Evolutionary conservation across 139 green algal genomes (phyloP).

Genomic region (Picochlorum sp.): DNA sequence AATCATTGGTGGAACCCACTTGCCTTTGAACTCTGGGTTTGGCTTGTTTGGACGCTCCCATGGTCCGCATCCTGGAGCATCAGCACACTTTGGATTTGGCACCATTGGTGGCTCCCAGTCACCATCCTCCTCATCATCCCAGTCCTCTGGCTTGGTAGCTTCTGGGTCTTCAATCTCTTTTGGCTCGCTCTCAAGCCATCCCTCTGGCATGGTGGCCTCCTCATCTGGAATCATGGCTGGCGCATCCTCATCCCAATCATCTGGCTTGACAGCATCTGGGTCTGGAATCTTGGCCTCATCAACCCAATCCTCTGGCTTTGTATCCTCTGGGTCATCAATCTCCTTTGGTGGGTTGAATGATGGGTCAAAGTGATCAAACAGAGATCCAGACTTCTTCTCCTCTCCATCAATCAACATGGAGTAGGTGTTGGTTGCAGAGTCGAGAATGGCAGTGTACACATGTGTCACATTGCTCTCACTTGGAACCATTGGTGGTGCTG

Average conservation of each 20-base stretch:
- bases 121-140: slow-evolving; percentile 92
- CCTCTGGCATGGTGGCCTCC: slow-evolving; percentile 71
- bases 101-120: slow-evolving; percentile 76
- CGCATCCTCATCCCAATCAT: slow-evolving; percentile 84
- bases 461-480: slow-evolving; percentile 47
- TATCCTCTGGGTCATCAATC: slow-evolving; percentile 74
- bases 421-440: slow-evolving; percentile 64
- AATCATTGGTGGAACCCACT: slow-evolving; percentile 69
- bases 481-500: slow-evolving; percentile 51
- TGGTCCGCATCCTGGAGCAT: slow-evolving; percentile 69
- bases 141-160: slow-evolving; percentile 80
- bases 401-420: slow-evolving; percentile 71
- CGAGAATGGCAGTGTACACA: slow-evolving; percentile 69
- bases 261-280: slow-evolving; percentile 69
- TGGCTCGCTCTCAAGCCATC: slow-evolving; percentile 89
- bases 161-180: slow-evolving; percentile 59
- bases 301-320: slow-evolving; percentile 79
- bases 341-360: slow-evolving; percentile 67
- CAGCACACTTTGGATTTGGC: slow-evolving; percentile 71
- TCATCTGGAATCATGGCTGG: slow-evolving; percentile 58
- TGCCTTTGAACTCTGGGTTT: slow-evolving; percentile 91
- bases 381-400: slow-evolving; percentile 41
- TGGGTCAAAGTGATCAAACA: slow-evolving; percentile 68
- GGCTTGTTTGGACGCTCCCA: slow-evolving; percentile 73
- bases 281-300: slow-evolving; percentile 70